Evolutionary conservation across 2,329 filamentous ascomycete genomes (phyloP), one percentile per base, ranked within the genome.

Genomic region (Neurospora sp.): DNA sequence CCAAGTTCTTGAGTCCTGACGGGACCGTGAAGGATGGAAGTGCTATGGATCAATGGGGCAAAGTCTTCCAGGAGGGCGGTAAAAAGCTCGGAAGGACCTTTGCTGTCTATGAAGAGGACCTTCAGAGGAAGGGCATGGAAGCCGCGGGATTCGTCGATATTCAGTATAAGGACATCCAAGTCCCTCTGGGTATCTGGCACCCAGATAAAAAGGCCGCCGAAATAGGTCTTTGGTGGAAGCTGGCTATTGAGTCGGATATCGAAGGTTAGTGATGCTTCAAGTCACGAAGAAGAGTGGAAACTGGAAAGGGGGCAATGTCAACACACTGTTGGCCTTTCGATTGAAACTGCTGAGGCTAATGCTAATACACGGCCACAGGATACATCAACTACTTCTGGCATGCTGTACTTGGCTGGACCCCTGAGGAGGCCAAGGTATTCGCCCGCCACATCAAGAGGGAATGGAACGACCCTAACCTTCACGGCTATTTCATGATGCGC

Each of bases 1-100:
- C 73, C 13, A 4, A 33, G 28, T 40, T 70, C 3, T 67, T 46
- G 10, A 68, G 66, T 19, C 66, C 38, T 66, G 87, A 89, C 75
- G 86, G 89, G 73, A 83, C 85, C 1, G 68, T 71, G 7, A 3
- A 36, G 9, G 62, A 68, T 0, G 70, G 62, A 9, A 69, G 68
- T 17, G 70, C 46, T 83, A 86, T 76, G 80, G 73, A 36, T 75
- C 77, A 13, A 78, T 83, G 82, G 82, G 77, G 80, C 2, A 80
- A 78, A 66, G 78, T 73, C 19, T 73, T 71, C 33, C 38, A 17
- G 2, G 70, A 72, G 10, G 73, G 67, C 4, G 72, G 72, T 28
- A 70, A 71, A 17, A 73, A 71, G 67, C 71, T 72, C 43, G 68
- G 72, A 10, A 36, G 72, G 28, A 58, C 70, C 6, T 74, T 75